These are phyloP conservation scores for Candida boidinii DNA, from an alignment of 805 yeast species.

Conservation along the genomic window DNA sequence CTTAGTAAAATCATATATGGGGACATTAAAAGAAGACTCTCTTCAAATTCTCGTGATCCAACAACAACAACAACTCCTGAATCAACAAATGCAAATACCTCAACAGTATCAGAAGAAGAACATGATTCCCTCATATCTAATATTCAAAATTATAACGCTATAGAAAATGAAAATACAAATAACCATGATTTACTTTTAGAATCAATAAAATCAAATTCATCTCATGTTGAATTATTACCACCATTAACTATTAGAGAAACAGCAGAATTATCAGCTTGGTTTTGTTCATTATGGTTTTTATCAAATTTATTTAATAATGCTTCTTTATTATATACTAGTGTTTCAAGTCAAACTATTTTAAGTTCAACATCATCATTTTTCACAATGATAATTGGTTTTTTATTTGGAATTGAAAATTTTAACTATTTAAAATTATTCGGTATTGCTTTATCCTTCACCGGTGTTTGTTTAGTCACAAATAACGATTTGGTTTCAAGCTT, in stretches of 20 bases:
- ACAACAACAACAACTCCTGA: constrained; percentile 5
- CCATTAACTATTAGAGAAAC: constrained; percentile 52
- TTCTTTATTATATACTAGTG: constrained; percentile 79
- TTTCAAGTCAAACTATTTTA: constrained; percentile 87
- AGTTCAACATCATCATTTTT: constrained; percentile 91
- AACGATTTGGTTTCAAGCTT: constrained; percentile 46
- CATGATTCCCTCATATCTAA: not conserved
- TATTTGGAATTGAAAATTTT: constrained; percentile 63
- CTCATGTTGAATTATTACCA: not conserved
- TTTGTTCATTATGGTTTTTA: constrained; percentile 81
- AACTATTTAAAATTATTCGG: constrained; percentile 61
- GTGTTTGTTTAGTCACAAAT: constrained; percentile 72
- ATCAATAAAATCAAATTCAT: not conserved
- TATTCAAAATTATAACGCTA: not conserved
- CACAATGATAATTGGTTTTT: constrained; percentile 74
- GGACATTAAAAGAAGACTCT: too few species aligned
- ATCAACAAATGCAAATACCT: not conserved
- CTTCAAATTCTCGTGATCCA: constrained; percentile 5
- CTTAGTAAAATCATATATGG: too few species aligned
- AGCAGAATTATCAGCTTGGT: constrained; percentile 64
- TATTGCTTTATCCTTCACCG: constrained; percentile 60
- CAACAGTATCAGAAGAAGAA: not conserved
- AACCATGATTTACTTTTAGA: not conserved
- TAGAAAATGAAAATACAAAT: constrained; percentile 2
- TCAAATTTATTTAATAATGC: constrained; percentile 89